Evolutionary conservation across 352 stramenopile species (phyloP), one percentile per base, ranked within the genome.

Genomic region (Blastocystis hominis): DNA sequence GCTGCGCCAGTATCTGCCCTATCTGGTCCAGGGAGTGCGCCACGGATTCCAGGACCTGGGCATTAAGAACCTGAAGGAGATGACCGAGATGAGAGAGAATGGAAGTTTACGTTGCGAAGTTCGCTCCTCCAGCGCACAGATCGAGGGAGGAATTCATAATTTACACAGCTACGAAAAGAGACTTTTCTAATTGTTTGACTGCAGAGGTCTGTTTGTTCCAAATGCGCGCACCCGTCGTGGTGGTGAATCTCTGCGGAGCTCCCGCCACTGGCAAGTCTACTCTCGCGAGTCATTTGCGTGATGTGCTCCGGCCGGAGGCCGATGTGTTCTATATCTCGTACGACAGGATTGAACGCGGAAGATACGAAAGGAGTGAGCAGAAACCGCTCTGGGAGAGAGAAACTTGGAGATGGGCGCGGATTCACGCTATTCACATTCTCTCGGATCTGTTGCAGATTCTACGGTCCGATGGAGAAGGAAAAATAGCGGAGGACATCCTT

Each of bases 1-100:
- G 78, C 91, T 99, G 40, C 94, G 94, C 90, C 94, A 96, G 88
- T 99, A 99, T 92, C 94, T 99, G 77, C 97, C 97, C 63, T 99
- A 99, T 91, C 91, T 99, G 88, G 93, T 97, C 80, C 95, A 98
- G 91, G 96, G 96, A 78, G 96, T 99, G 87, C 53, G 54, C 24
- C 79, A 88, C 75, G 56, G 59, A 53, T 84, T 90, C 40, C 88
- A 90, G 70, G 88, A 90, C 61, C 53, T 90, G 30, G 88, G 88
- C 24, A 75, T 88, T n/a, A 36, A 66, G 34, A 88, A 34, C 9
- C 44, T 90, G n/a, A 55, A 17, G 3, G 54, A 72, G 4, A 34
- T 89, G 40, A 55, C 89, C 64, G 88, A 88, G 30, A 34, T 34
- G 24, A 61, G 89, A 34, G 63, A 54, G 38, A 61, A 81, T 42